Evolutionary conservation across 2,329 filamentous ascomycete species (phyloP).

Genomic region (Aphanoascus verrucosus): DNA sequence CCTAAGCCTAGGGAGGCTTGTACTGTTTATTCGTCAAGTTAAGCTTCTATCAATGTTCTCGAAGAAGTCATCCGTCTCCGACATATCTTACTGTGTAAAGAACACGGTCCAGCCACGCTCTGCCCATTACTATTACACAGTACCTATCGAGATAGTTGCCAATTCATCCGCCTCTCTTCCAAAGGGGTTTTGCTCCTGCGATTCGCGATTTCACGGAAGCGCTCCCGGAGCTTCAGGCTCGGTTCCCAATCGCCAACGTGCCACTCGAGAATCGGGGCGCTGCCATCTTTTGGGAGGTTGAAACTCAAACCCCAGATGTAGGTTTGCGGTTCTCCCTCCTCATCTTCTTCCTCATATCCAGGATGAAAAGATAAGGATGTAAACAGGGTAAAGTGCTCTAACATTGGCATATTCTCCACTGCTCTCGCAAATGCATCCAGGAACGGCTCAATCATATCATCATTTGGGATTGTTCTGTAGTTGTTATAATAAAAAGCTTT

Average conservation of each 20-base stretch:
- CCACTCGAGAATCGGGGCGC: slow-evolving; percentile 9
- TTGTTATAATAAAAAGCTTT: not conserved
- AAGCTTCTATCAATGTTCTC: no score
- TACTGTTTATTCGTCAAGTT: no score
- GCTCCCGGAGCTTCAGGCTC: slow-evolving; percentile 2
- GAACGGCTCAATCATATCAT: slow-evolving; percentile 10
- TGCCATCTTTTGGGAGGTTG: not conserved
- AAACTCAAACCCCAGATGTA: slow-evolving; percentile 10
- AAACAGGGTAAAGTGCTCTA: slow-evolving; percentile 1
- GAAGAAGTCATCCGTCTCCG: no score
- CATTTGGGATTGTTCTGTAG: slow-evolving; percentile 8
- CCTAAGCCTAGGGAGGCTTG: no score
- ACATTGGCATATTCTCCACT: slow-evolving; percentile 11
- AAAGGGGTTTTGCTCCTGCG: slow-evolving; percentile 11
- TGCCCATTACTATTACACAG: no score
- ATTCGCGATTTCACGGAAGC: slow-evolving; percentile 2
- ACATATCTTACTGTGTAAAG: no score
- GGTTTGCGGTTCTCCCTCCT: not conserved
- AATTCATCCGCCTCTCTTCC: no score
- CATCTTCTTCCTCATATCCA: not conserved
- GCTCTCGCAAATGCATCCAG: slow-evolving; percentile 11
- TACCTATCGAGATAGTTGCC: no score
- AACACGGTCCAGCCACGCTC: no score
- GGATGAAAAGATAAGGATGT: not conserved
- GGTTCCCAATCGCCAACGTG: slow-evolving; percentile 10